These are phyloP conservation scores for Sarocladium kiliense DNA, from an alignment of 2,329 filamentous ascomycete genomes.

Conservation along the genomic window DNA sequence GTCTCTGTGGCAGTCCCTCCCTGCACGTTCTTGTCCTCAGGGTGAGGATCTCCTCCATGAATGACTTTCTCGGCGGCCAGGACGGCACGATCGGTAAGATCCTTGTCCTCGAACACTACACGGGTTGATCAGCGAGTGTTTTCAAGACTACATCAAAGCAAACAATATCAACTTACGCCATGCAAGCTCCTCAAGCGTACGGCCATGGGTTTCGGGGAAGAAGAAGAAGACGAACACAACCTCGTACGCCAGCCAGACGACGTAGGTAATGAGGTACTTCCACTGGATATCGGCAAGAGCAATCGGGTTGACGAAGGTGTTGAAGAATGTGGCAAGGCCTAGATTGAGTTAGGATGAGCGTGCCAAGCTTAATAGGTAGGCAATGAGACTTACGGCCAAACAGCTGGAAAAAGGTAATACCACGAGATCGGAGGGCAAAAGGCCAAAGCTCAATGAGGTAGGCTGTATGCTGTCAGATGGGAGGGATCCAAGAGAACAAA, in stretches of 20 bases:
- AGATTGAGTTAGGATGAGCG: background rate
- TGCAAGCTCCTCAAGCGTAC: conserved; percentile 61
- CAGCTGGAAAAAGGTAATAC: conserved; percentile 45
- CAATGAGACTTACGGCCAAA: conserved; percentile 24
- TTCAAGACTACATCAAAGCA: background rate
- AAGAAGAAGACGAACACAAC: conserved; percentile 61
- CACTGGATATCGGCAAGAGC: conserved; percentile 14
- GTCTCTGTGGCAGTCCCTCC: background rate
- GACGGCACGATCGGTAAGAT: conserved; percentile 20
- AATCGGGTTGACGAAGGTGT: conserved; percentile 18
- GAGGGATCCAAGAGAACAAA: background rate
- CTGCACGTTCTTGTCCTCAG: background rate
- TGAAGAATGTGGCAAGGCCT: conserved; percentile 14
- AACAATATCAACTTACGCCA: conserved; percentile 13
- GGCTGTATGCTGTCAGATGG: conserved; percentile 15
- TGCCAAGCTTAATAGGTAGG: background rate
- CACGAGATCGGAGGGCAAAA: conserved; percentile 49
- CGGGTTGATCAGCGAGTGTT: background rate
- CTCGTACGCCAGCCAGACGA: conserved; percentile 19
- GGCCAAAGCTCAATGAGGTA: conserved; percentile 58
- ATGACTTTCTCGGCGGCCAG: conserved; percentile 24
- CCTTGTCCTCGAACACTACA: conserved; percentile 25
- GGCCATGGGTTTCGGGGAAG: conserved; percentile 72
- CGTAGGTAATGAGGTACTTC: conserved; percentile 17
- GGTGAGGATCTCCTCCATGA: conserved; percentile 9